These are phyloP conservation scores for Sporothrix mexicana DNA, from an alignment of 2,329 filamentous ascomycete species.

Conservation along the genomic window DNA sequence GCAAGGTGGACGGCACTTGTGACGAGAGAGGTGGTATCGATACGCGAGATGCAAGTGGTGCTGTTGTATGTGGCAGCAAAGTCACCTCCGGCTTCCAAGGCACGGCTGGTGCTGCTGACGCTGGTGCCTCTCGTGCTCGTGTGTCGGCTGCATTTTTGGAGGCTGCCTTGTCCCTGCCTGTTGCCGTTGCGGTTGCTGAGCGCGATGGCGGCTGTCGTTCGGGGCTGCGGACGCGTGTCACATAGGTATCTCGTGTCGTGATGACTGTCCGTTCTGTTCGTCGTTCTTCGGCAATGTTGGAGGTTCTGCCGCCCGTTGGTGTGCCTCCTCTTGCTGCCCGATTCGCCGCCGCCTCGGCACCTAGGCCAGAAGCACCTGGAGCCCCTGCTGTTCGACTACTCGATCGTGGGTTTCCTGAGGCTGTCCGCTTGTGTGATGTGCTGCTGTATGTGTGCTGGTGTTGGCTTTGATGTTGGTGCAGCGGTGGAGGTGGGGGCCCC, in stretches of 20 bases:
- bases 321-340: constrained; percentile 31
- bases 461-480: constrained; percentile 13
- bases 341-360: neutral
- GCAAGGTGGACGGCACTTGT: constrained; percentile 70
- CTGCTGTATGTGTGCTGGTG: constrained; percentile 35
- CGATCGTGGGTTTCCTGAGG: constrained; percentile 62
- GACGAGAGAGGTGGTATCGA: constrained; percentile 72
- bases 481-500: constrained; percentile 39
- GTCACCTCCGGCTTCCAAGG: constrained; percentile 82
- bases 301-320: constrained; percentile 19
- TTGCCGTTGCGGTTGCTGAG: constrained; percentile 46
- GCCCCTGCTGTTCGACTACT: constrained; percentile 50
- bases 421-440: constrained; percentile 61
- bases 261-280: constrained; percentile 60
- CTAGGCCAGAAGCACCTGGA: constrained; percentile 24
- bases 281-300: constrained; percentile 53
- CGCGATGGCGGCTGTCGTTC: constrained; percentile 51
- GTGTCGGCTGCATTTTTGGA: constrained; percentile 1
- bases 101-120: constrained; percentile 38
- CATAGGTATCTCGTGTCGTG: constrained; percentile 67
- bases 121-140: constrained; percentile 1
- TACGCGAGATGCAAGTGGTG: constrained; percentile 70
- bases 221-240: constrained; percentile 65
- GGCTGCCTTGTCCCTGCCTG: constrained; percentile 18
- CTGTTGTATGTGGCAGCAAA: constrained; percentile 69